Evolutionary conservation across 1,139 yeast genomes (phyloP).

Genomic region (Pichia cactophila): DNA sequence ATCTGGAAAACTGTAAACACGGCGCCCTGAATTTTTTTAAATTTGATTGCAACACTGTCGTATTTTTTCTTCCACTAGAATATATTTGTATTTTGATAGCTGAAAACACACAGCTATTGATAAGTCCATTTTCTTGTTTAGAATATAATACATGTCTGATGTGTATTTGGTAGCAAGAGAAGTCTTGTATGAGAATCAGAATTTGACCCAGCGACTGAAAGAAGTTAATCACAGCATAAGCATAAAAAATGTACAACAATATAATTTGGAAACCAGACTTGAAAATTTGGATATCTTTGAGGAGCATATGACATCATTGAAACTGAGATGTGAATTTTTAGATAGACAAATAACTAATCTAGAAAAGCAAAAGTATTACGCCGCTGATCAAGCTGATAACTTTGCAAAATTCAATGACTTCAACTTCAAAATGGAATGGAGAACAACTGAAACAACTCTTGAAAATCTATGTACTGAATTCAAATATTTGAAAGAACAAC

Average conservation of each 20-base stretch:
- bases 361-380: conserved; percentile 24
- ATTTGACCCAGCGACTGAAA: conserved; percentile 16
- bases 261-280: conserved; percentile 17
- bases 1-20: conserved; percentile 1
- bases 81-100: too few species aligned
- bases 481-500: conserved; percentile 29
- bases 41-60: too few species aligned
- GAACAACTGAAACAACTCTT: conserved; percentile 40
- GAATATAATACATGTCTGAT: background rate
- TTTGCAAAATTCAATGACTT: background rate
- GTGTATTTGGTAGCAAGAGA: background rate
- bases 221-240: conserved; percentile 3
- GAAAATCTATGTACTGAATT: conserved; percentile 45
- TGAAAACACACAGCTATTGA: background rate
- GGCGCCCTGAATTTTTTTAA: background rate
- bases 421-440: conserved; percentile 28
- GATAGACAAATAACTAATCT: conserved; percentile 33
- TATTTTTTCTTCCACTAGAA: too few species aligned
- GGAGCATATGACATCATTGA: conserved; percentile 30
- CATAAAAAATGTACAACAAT: conserved; percentile 4
- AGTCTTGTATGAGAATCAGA: conserved; percentile 8
- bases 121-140: background rate
- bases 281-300: conserved; percentile 25
- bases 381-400: background rate
- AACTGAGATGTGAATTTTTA: conserved; percentile 32